Base-by-base conservation (phyloP, 2,329 filamentous ascomycete species). In the Cucurbitaria berberidis region DNA sequence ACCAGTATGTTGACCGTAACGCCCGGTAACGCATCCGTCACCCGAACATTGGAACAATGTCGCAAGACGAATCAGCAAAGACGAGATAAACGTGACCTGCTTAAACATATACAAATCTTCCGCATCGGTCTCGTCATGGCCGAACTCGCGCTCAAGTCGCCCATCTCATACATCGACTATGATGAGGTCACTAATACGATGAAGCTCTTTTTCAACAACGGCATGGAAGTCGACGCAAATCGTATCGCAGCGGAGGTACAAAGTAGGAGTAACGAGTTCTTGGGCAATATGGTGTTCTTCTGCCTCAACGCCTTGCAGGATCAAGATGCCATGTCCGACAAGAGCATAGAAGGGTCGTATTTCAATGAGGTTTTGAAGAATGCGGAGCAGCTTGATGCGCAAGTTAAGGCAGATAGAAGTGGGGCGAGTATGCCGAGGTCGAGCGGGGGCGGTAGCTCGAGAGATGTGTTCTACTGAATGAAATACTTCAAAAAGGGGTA, bases 271-370 rank as follows among this genome's bases (percentile, higher is more conserved):
- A 68, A 67, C 36, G 44, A 59, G 3, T 40, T 61, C 5, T 8
- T 68, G 9, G 65, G 62, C 0, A 67, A 68, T 21, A 67, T 69
- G 32, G 66, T 67, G 13, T 63, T 61, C 22, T 61, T 57, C 26
- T 68, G 64, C 39, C 48, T 68, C 11, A 57, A 50, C 8, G 61
- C 51, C 11, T 40, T 70, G 36, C 56, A 61, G 44, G 61, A 65
- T 19, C 49, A 44, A 11, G 51, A 60, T 13, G 41, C 36, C 32
- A 61, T 63, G 61, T 39, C 48, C 8, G 58, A 64, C 13, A 62
- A 51, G 41, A 51, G 51, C n/a, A 60, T 65, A 27, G 63, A 68
- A 27, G 47, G 30, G 2, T 30, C 21, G 9, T 70, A 65, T 43
- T 64, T 62, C 24, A 60, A 40, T n/a, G 50, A 64, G 21, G 68